Evolutionary conservation across 371 early-diverging fungal species (phyloP).

Genomic region (Funneliformis caledonium): DNA sequence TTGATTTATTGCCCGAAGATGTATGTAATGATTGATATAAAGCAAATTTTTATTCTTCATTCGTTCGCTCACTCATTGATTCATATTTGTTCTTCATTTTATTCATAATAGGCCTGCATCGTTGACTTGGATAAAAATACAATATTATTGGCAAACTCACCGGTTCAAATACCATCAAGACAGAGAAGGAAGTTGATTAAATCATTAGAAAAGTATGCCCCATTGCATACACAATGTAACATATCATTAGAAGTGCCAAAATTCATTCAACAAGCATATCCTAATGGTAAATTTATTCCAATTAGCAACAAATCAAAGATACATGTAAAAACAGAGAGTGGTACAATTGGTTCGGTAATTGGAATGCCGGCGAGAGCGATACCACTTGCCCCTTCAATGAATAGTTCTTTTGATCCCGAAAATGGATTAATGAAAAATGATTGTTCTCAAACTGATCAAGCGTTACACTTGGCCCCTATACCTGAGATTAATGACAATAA

Average conservation of each 20-base stretch:
- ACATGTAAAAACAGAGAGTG: conserved; percentile 15
- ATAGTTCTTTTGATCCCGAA: conserved; percentile 45
- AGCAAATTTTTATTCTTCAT: neutral
- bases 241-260: conserved; percentile 60
- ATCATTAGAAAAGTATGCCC: conserved; percentile 60
- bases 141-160: conserved; percentile 52
- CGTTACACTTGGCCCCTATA: neutral
- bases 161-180: conserved; percentile 55
- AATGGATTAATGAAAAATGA: conserved; percentile 2
- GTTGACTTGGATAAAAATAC: conserved; percentile 65
- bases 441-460: neutral
- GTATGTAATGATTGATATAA: conserved; percentile 47
- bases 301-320: conserved; percentile 55
- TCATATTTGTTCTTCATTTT: neutral
- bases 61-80: conserved; percentile 3
- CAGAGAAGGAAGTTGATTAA: conserved; percentile 60
- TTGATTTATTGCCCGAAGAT: conserved; percentile 71
- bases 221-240: conserved; percentile 50
- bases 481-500: neutral
- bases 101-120: conserved; percentile 53
- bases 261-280: conserved; percentile 62
- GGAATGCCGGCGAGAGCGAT: conserved; percentile 46
- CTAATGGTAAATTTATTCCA: conserved; percentile 59
- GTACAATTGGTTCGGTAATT: conserved; percentile 36
- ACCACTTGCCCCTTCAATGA: conserved; percentile 43